Conservation (phyloP, 78 protist species). For the Pelomyxa schiedti region DNA sequence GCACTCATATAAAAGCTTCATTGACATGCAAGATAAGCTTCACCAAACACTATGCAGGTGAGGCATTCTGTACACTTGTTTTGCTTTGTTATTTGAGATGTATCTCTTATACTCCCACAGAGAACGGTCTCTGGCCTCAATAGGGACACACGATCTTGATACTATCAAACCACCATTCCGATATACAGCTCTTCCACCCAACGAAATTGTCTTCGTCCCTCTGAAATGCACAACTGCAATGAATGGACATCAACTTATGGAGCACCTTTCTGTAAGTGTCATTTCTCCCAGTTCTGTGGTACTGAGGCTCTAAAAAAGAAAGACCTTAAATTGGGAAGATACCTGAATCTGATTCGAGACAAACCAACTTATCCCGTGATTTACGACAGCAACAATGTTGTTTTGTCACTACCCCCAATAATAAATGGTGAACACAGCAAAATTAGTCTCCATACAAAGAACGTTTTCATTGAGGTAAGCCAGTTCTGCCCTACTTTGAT, state of each 20-base stretch:
- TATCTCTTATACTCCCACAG: slow-evolving; percentile 1
- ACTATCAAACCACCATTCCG: slow-evolving; percentile 79
- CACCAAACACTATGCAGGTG: slow-evolving; percentile 88
- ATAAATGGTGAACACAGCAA: slow-evolving; percentile 96
- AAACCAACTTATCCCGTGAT: slow-evolving; percentile 77
- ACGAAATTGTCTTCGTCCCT: slow-evolving; percentile 86
- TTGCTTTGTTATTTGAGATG: not conserved
- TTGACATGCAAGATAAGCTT: slow-evolving; percentile 95
- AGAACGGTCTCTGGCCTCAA: slow-evolving; percentile 90
- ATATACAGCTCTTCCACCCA: slow-evolving; percentile 75
- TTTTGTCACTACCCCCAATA: slow-evolving; percentile 97
- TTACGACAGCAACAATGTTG: slow-evolving; percentile 66
- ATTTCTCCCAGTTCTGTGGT: not conserved
- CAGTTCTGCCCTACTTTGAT: too few relatives aligned
- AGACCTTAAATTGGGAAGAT: slow-evolving; percentile 46
- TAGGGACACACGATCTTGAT: slow-evolving; percentile 99
- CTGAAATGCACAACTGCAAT: slow-evolving; percentile 40
- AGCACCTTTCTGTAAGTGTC: not conserved
- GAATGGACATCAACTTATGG: slow-evolving; percentile 39
- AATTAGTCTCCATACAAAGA: slow-evolving; percentile 70
- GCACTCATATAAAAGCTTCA: slow-evolving; percentile 76
- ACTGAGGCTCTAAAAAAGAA: too few relatives aligned
- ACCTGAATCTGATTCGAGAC: slow-evolving; percentile 63
- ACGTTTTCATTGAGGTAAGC: slow-evolving; percentile 97
- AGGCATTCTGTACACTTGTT: not conserved